A percentile compares a stretch with the other conserved stretches of the same genome.
Evolutionary conservation across 352 stramenopile species (phyloP).

Genomic region (Pythium vanterpoolii): DNA sequence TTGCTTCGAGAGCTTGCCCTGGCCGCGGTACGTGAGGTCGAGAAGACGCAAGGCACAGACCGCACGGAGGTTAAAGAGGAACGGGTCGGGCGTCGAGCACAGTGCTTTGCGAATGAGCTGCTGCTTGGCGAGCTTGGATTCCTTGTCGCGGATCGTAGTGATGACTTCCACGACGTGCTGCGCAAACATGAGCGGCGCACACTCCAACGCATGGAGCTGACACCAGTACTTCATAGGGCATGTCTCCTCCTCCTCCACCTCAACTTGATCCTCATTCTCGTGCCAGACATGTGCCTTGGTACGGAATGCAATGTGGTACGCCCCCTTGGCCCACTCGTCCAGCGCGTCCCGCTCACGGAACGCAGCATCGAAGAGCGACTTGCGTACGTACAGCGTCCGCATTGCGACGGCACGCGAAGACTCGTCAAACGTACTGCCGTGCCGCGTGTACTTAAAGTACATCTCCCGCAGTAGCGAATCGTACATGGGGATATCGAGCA

Average conservation of each 20-base stretch:
- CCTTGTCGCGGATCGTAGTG: constrained; percentile 67
- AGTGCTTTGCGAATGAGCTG: constrained; percentile 45
- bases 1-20: constrained; percentile 74
- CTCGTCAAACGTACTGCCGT: constrained; percentile 53
- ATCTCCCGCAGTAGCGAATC: constrained; percentile 70
- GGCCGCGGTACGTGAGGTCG: constrained; percentile 56
- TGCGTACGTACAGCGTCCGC: constrained; percentile 55
- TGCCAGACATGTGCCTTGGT: background rate
- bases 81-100: constrained; percentile 41
- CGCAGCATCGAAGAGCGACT: constrained; percentile 50
- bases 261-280: constrained; percentile 11
- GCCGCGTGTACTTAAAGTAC: constrained; percentile 75
- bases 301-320: constrained; percentile 5
- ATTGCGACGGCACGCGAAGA: constrained; percentile 51
- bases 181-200: constrained; percentile 63
- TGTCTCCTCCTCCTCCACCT: background rate
- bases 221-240: constrained; percentile 55
- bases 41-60: constrained; percentile 50
- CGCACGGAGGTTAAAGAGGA: constrained; percentile 51
- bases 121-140: constrained; percentile 51
- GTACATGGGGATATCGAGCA: constrained; percentile 62
- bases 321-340: constrained; percentile 17
- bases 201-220: constrained; percentile 33
- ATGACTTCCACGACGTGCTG: constrained; percentile 69
- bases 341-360: constrained; percentile 42